Evolutionary conservation across 139 green algal genomes (phyloP), one percentile per base, ranked within the genome.

Genomic region (Klebsormidium nitens): DNA sequence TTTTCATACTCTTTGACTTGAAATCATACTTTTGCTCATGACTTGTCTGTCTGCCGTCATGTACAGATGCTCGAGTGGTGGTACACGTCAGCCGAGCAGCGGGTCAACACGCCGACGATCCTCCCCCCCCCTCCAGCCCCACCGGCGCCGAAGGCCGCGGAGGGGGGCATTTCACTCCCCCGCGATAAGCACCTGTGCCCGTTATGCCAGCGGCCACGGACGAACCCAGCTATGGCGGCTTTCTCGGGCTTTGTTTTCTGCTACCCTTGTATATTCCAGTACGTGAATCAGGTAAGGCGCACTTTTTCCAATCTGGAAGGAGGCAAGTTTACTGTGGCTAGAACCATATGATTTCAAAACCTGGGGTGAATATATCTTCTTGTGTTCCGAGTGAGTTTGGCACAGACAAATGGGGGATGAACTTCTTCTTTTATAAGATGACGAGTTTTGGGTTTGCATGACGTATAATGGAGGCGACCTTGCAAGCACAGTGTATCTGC

Each of bases 51-150:
- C n/a, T n/a, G n/a, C n/a, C n/a, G n/a, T n/a, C n/a, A n/a, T n/a
- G n/a, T 67, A 28, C 65, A 96, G 83, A 49, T 91, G 49, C 70
- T 96, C 19, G 91, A 96, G 82, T 96, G 91, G 91, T 96, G 91
- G 91, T 96, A 92, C 72, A 87, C 77, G 1, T 88, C 87, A 6
- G 91, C 81, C 3, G 91, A 96, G 72, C 80, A 87, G 38, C 62
- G 76, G 29, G 66, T 96, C 50, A 75, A 81, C 0, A 52, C 57
- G 0, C 49, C 64, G 1, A 77, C 83, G 38, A 71, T 74, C 2
- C 71, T 90, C 63, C 78, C 87, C 23, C 59, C 60, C 3, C 74
- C 74, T 17, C 74, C 74, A 3, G 74, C 74, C n/a, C 74, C 74
- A 5, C 74, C 57, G 14, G n/a, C 60, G 0, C 58, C 76, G 26